Evolutionary conservation across 805 yeast genomes (phyloP).

Genomic region (Myxozyma neglecta): DNA sequence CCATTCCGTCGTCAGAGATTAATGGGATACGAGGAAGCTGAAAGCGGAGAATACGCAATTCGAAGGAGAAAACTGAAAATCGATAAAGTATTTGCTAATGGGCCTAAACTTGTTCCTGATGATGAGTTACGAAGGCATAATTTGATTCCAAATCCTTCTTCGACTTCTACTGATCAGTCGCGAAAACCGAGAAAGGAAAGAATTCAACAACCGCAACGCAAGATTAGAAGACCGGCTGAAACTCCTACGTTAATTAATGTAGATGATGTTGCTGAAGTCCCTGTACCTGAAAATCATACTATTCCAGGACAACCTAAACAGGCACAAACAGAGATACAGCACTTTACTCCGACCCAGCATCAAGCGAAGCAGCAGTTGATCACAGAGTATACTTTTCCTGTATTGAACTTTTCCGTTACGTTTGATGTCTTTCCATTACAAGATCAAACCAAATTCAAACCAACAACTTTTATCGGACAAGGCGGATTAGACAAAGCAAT

Average conservation of each 20-base stretch:
- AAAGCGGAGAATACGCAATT: constrained; percentile 23
- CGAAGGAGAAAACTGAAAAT: constrained; percentile 6
- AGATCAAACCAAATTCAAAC: constrained; percentile 12
- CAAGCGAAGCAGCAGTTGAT: not conserved
- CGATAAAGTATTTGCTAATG: constrained; percentile 1
- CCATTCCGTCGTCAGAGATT: constrained; percentile 1
- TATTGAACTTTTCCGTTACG: constrained; percentile 25
- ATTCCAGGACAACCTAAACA: not conserved
- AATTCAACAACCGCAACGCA: constrained; percentile 15
- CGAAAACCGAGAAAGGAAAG: constrained; percentile 17
- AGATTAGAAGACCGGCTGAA: not conserved
- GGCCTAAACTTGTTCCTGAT: not conserved
- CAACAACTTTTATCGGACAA: constrained; percentile 25
- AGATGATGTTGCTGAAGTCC: not conserved
- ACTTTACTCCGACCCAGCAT: not conserved
- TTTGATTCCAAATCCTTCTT: not conserved
- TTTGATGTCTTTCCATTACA: constrained; percentile 29
- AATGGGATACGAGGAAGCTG: constrained; percentile 13
- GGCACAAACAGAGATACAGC: not conserved
- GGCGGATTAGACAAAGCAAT: constrained; percentile 18
- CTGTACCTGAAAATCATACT: not conserved
- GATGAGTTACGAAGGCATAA: not conserved
- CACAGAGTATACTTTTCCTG: constrained; percentile 18
- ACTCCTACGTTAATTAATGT: constrained; percentile 5
- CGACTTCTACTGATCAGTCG: not conserved